Evolutionary conservation across 2,329 filamentous ascomycete species (phyloP), one percentile per base, ranked within the genome.

Genomic region (Cytospora chrysosperma): DNA sequence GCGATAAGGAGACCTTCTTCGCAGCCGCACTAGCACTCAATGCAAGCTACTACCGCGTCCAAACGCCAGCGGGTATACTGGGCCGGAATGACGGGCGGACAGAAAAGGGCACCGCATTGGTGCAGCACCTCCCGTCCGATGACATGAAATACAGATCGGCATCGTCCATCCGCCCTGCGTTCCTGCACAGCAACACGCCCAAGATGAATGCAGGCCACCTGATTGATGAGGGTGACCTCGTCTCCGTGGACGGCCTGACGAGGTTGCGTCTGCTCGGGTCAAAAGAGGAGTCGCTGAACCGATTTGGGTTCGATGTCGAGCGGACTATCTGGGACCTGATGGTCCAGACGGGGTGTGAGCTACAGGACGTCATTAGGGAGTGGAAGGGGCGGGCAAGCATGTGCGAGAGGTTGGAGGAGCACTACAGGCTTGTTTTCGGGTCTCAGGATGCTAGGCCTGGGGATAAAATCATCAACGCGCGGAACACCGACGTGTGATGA

Each of bases 1-100:
- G 79, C 27, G 80, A 82, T 70, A 81, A 81, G 69, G 80, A 83
- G 65, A 82, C 79, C 0, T 81, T 81, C 62, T 66, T 78, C 12
- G 76, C 76, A 56, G 79, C 78, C 0, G 79, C 79, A 8, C 67
- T 77, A n/a, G 77, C 74, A 10, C 70, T 81, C n/a, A 70, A 72
- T 3, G 66, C 71, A 8, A 73, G 77, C 0, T 78, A 74, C 65
- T 80, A 79, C 68, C 71, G 76, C 68, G 74, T 79, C 57, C 71
- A 73, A 59, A 73, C 74, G 28, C 67, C 65, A 0, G 71, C 73
- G n/a, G 66, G 61, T 6, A 69, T 73, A 30, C 63, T 77, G 1
- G 77, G 76, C 13, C 72, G 72, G 4, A 68, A 67, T 62, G 52
- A 74, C 65, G 72, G 74, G 56, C 69, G 67, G 34, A 61, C 65